A percentile compares a stretch with the other conserved stretches of the same genome.
Conservation (phyloP, 805 yeast species). For the Hanseniaspora pseudoguilliermondii region DNA sequence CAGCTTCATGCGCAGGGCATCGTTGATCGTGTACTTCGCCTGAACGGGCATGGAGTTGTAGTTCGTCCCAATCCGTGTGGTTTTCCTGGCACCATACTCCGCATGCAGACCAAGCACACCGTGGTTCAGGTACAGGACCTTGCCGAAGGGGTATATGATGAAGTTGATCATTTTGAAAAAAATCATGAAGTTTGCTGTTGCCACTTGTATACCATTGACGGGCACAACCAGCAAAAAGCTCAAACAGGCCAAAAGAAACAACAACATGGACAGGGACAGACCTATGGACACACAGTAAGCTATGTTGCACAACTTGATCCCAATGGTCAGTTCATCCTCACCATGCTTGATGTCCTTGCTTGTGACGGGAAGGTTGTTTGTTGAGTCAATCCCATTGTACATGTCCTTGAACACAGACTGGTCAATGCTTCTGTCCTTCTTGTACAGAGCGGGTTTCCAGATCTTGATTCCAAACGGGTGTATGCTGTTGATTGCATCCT, state of each 20-base stretch:
- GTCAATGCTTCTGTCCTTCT: constrained; percentile 83
- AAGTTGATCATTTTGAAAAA: constrained; percentile 55
- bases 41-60: background rate
- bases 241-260: constrained; percentile 36
- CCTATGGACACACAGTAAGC: constrained; percentile 73
- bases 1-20: background rate
- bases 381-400: constrained; percentile 45
- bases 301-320: constrained; percentile 49
- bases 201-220: constrained; percentile 36
- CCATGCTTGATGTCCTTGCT: constrained; percentile 16
- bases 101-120: background rate
- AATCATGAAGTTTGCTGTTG: constrained; percentile 50
- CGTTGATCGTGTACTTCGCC: constrained; percentile 4
- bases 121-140: constrained; percentile 45
- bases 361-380: constrained; percentile 17
- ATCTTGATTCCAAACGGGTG: constrained; percentile 97
- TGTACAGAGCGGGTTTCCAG: constrained; percentile 96
- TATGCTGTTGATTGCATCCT: constrained; percentile 88
- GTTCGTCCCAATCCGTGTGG: background rate
- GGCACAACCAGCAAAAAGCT: constrained; percentile 24
- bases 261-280: constrained; percentile 39
- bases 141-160: constrained; percentile 78
- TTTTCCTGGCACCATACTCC: constrained; percentile 6
- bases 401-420: constrained; percentile 85
- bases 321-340: constrained; percentile 14